Conservation (phyloP, 2,329 filamentous ascomycete genomes). For the Tolypocladium cylindrosporum region DNA sequence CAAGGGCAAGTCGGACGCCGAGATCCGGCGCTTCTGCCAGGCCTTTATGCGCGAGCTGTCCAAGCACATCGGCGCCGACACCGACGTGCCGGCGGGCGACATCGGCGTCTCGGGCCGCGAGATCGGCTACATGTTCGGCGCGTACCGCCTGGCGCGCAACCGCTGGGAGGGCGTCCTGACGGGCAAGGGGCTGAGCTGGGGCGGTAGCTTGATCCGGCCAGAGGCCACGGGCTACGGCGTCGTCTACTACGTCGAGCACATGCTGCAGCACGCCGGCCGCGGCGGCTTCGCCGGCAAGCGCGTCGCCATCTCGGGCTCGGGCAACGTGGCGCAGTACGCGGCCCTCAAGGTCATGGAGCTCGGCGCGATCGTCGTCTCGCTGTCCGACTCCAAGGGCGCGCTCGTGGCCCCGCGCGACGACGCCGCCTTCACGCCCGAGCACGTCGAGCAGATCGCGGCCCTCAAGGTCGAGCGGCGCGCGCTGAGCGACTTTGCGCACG, state of each 20-base stretch:
- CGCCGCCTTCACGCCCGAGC: conserved; percentile 61
- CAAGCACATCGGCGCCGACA: conserved; percentile 94
- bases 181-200: conserved; percentile 89
- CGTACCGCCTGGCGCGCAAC: conserved; percentile 82
- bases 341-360: conserved; percentile 95
- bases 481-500: conserved; percentile 60
- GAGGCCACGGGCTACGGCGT: conserved; percentile 96
- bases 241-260: conserved; percentile 92
- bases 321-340: conserved; percentile 96
- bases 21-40: conserved; percentile 95
- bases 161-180: conserved; percentile 94
- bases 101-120: conserved; percentile 90
- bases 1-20: conserved; percentile 94
- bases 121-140: conserved; percentile 90
- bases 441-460: conserved; percentile 67
- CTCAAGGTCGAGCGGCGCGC: conserved; percentile 84
- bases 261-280: conserved; percentile 84
- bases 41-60: conserved; percentile 93
- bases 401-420: conserved; percentile 61
- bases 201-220: conserved; percentile 86
- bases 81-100: conserved; percentile 92
- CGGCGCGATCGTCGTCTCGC: conserved; percentile 81
- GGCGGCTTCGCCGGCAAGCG: conserved; percentile 84
- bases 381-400: conserved; percentile 84
- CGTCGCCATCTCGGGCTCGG: conserved; percentile 91